These are phyloP conservation scores for Hymenoscyphus fraxineus DNA, from an alignment of 2,329 filamentous ascomycete species.

Conservation along the genomic window DNA sequence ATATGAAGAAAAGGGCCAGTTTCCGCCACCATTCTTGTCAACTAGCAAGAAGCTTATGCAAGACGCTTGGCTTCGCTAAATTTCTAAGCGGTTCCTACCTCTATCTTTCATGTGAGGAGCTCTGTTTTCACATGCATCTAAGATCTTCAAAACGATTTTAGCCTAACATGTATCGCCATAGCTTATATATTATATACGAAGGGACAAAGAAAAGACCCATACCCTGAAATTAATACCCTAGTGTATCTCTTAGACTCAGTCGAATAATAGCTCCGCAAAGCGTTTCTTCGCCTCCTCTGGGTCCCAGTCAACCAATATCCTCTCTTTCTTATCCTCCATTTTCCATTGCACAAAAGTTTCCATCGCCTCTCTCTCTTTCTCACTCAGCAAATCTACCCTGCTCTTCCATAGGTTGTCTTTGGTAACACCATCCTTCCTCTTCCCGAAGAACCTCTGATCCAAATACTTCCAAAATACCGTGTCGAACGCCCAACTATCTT, in stretches of 20 bases:
- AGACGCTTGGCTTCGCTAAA: no score
- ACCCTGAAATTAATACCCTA: no score
- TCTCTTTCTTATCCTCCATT: slow-evolving; percentile 29
- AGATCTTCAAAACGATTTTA: no score
- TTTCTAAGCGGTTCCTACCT: no score
- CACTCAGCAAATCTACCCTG: slow-evolving; percentile 31
- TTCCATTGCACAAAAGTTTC: slow-evolving; percentile 34
- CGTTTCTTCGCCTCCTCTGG: slow-evolving; percentile 8
- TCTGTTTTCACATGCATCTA: no score
- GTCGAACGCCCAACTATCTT: slow-evolving; percentile 32
- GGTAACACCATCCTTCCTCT: slow-evolving; percentile 17
- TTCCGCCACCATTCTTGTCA: no score
- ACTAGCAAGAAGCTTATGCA: no score
- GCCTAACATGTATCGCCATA: no score
- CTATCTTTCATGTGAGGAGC: no score
- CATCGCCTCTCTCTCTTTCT: slow-evolving; percentile 30
- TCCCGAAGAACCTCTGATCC: slow-evolving; percentile 29
- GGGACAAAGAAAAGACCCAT: no score
- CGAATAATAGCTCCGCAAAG: slow-evolving; percentile 13
- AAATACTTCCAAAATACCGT: slow-evolving; percentile 39
- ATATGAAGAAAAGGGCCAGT: no score
- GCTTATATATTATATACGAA: no score
- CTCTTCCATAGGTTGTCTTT: slow-evolving; percentile 30
- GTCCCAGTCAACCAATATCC: slow-evolving; percentile 19
- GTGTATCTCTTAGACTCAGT: not conserved